A percentile compares a stretch with the other conserved stretches of the same genome.
Evolutionary conservation across 169 alveolate species (phyloP).

Genomic region (Babesia caballi): DNA sequence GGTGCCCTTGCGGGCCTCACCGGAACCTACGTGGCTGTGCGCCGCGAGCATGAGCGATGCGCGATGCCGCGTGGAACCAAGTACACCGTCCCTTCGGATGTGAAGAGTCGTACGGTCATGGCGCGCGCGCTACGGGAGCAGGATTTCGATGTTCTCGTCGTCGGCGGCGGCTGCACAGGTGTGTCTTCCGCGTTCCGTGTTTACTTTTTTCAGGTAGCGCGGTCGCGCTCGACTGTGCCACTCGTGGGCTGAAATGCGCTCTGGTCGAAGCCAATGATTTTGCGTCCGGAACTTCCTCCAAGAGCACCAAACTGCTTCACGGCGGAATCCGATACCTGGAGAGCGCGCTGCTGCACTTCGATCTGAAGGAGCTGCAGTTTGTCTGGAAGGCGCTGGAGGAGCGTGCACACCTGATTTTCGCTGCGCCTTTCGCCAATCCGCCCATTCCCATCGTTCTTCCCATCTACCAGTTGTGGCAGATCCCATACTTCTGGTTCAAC

Average conservation of each 20-base stretch:
- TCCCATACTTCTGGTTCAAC: slow-evolving; percentile 86
- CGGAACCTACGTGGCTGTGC: slow-evolving; percentile 56
- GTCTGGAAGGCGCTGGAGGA: slow-evolving; percentile 91
- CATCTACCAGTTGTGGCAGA: slow-evolving; percentile 79
- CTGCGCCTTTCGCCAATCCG: slow-evolving; percentile 85
- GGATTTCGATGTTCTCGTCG: slow-evolving; percentile 80
- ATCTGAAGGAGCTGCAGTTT: slow-evolving; percentile 75
- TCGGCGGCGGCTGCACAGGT: slow-evolving; percentile 91
- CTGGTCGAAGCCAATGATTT: slow-evolving; percentile 89
- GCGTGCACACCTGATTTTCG: slow-evolving; percentile 84
- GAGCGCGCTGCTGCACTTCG: slow-evolving; percentile 78
- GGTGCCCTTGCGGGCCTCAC: slow-evolving; percentile 50
- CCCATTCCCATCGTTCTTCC: slow-evolving; percentile 87
- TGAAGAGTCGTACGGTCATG: slow-evolving; percentile 67
- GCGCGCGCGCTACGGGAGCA: slow-evolving; percentile 64
- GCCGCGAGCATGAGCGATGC: slow-evolving; percentile 64
- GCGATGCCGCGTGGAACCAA: slow-evolving; percentile 68
- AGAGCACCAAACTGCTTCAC: slow-evolving; percentile 91
- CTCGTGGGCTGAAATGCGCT: slow-evolving; percentile 90
- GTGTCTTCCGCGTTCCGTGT: slow-evolving; percentile 40
- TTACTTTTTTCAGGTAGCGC: slow-evolving; percentile 65
- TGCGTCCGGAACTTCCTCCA: slow-evolving; percentile 91
- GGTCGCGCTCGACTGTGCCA: slow-evolving; percentile 90
- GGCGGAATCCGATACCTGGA: slow-evolving; percentile 94
- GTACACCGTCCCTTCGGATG: slow-evolving; percentile 56